Percentiles rank a stretch among this genome's conserved stretches.
phyloP scores from a whole-genome alignment of 2,329 filamentous ascomycete genomes.

The Grosmannia huntii region DNA sequence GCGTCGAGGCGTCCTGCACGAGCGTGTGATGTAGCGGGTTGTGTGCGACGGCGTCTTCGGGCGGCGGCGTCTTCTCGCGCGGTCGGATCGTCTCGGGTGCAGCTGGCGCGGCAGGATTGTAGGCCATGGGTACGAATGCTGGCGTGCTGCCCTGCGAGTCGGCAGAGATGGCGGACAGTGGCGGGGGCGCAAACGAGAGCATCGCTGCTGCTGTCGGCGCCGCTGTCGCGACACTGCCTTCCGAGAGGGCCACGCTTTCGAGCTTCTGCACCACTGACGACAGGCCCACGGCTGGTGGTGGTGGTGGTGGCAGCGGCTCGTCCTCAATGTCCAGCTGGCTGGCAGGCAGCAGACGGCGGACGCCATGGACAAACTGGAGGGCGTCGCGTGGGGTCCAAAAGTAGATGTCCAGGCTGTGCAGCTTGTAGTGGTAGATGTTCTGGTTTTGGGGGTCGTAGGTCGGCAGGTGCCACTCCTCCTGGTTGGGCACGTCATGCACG shows the following conservation, averaged over 20 bases:
- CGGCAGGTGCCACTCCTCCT: conserved; percentile 62
- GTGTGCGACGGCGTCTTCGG: conserved; percentile 49
- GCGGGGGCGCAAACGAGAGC: conserved; percentile 28
- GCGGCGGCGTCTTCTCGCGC: conserved; percentile 70
- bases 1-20: conserved; percentile 38
- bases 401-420: conserved; percentile 66
- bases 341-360: conserved; percentile 50
- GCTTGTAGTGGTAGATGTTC: conserved; percentile 65
- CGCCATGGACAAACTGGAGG: conserved; percentile 53
- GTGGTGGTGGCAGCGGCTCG: conserved; percentile 42
- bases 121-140: conserved; percentile 44
- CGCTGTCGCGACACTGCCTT: conserved; percentile 18
- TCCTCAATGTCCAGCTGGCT: conserved; percentile 50
- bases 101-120: conserved; percentile 67
- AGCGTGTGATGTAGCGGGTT: conserved; percentile 43
- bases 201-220: conserved; percentile 19
- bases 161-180: conserved; percentile 11
- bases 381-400: conserved; percentile 68
- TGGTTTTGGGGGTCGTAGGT: conserved; percentile 60
- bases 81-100: conserved; percentile 60
- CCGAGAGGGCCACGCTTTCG: conserved; percentile 56
- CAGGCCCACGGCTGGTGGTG: conserved; percentile 29
- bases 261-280: conserved; percentile 62
- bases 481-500: conserved; percentile 39
- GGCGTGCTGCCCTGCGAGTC: background rate